These are phyloP conservation scores for Pochonia chlamydosporia DNA, from an alignment of 2,329 filamentous ascomycete species.

Conservation along the genomic window DNA sequence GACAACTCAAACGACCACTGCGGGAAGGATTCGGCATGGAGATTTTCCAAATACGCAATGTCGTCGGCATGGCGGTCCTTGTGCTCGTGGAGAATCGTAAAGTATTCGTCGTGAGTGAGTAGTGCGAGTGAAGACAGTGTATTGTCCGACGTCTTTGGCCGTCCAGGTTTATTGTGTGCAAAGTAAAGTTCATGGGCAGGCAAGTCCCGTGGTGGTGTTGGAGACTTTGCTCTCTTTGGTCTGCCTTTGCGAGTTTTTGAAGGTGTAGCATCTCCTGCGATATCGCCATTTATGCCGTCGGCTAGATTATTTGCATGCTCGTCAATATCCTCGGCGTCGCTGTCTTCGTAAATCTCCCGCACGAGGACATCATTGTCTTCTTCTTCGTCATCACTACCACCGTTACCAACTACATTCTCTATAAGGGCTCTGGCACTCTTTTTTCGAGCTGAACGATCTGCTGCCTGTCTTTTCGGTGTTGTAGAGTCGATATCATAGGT, in stretches of 20 bases:
- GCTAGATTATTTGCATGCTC: slow-evolving; percentile 44
- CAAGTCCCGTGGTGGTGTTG: slow-evolving; percentile 74
- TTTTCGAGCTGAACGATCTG: slow-evolving; percentile 77
- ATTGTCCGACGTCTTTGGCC: slow-evolving; percentile 79
- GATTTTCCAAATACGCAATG: slow-evolving; percentile 61
- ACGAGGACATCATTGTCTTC: slow-evolving; percentile 12
- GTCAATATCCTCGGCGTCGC: slow-evolving; percentile 69
- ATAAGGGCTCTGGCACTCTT: slow-evolving; percentile 78
- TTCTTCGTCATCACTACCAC: slow-evolving; percentile 64
- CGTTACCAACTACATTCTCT: slow-evolving; percentile 60
- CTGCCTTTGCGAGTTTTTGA: slow-evolving; percentile 31
- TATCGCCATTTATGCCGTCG: slow-evolving; percentile 14
- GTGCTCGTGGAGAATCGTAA: slow-evolving; percentile 56
- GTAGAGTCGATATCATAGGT: slow-evolving; percentile 26
- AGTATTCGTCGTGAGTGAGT: slow-evolving; percentile 90
- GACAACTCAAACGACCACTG: slow-evolving; percentile 91
- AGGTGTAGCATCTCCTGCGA: slow-evolving; percentile 24
- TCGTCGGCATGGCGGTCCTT: slow-evolving; percentile 66
- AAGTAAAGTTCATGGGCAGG: slow-evolving; percentile 91
- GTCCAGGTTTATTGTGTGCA: slow-evolving; percentile 79
- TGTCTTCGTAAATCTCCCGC: slow-evolving; percentile 39
- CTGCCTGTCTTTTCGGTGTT: slow-evolving; percentile 63
- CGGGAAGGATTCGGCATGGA: slow-evolving; percentile 77
- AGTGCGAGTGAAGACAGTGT: slow-evolving; percentile 69
- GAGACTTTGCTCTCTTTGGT: slow-evolving; percentile 46